These are phyloP conservation scores for Persicaria tinctoria DNA, from an alignment of 148 eudicot genomes.

Conservation along the genomic window DNA sequence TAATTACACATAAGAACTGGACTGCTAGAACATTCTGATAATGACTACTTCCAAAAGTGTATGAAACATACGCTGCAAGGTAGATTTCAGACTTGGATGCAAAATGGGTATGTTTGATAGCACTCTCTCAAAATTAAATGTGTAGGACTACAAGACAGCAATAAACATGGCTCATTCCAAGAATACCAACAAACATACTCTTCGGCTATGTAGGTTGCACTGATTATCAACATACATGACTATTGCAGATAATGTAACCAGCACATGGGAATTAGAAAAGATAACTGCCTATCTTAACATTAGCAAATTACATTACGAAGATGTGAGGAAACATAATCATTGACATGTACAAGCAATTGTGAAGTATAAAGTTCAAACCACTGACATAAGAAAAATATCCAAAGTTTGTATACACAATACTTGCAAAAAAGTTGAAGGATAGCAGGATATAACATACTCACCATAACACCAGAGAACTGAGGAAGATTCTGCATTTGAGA, in stretches of 20 bases:
- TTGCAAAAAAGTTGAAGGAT: not conserved
- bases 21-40: too few species aligned
- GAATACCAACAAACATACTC: not conserved
- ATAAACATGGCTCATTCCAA: not conserved
- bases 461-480: constrained; percentile 48
- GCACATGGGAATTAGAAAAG: not conserved
- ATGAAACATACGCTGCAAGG: not conserved
- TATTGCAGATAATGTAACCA: not conserved
- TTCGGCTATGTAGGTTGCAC: not conserved
- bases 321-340: not conserved
- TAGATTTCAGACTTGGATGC: not conserved
- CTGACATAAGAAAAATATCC: not conserved
- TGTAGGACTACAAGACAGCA: not conserved
- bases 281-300: not conserved
- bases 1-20: too few species aligned
- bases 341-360: not conserved
- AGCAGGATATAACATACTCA: constrained; percentile 18
- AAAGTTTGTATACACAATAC: not conserved
- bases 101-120: not conserved
- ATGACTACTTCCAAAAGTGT: not conserved
- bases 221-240: not conserved
- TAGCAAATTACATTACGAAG: not conserved
- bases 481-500: constrained; percentile 67
- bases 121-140: not conserved
- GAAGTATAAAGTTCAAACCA: not conserved